phyloP scores from a whole-genome alignment of 805 yeast genomes.

The Isabelozyma gotoi region DNA sequence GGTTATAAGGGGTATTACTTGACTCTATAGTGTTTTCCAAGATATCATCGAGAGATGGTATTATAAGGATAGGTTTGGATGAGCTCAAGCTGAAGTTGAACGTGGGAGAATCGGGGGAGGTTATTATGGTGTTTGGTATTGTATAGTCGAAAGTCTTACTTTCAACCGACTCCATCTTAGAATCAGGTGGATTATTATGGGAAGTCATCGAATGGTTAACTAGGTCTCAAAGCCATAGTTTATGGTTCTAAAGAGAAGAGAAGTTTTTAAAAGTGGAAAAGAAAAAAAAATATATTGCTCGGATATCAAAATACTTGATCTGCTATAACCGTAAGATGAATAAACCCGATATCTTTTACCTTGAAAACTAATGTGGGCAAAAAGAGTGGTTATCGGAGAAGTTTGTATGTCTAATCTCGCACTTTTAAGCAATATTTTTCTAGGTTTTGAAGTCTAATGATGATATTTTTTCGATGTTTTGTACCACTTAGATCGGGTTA shows the following conservation, averaged over 20 bases:
- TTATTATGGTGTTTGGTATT: neutral
- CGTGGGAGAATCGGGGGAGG: neutral
- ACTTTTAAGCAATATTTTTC: neutral
- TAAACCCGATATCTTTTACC: too few species aligned
- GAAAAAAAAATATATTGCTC: neutral
- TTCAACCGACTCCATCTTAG: neutral
- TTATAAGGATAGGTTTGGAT: neutral
- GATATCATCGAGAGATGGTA: slow-evolving; percentile 1
- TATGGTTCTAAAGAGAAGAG: too few species aligned
- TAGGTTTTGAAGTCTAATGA: neutral
- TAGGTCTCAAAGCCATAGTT: neutral
- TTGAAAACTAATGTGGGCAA: neutral
- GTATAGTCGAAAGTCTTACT: neutral
- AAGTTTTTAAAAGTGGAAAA: neutral
- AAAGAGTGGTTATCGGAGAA: neutral
- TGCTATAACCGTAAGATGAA: neutral
- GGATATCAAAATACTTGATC: neutral
- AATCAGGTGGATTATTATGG: neutral
- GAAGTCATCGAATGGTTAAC: neutral
- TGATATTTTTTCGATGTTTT: neutral
- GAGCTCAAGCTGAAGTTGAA: neutral
- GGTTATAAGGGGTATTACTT: slow-evolving; percentile 6
- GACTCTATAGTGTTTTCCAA: neutral
- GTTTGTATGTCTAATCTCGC: neutral
- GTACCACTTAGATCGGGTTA: neutral